Evolutionary conservation across 2,329 filamentous ascomycete species (phyloP).

Genomic region (Aspergillus intermedius): DNA sequence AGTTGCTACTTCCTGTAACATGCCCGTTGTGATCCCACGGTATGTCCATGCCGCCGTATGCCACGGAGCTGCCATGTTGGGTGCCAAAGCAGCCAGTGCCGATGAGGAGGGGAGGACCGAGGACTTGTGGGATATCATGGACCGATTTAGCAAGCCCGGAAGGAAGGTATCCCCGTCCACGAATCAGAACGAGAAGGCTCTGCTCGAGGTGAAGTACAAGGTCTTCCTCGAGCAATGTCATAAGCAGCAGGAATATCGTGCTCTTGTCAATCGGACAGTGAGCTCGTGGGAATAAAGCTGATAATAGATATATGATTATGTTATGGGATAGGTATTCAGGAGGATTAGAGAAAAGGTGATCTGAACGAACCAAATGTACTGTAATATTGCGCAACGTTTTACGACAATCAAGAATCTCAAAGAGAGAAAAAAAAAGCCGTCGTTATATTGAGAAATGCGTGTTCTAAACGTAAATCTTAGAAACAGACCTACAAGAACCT

Average conservation of each 20-base stretch:
- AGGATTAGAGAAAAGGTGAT: background rate
- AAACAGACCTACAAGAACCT: too few relatives aligned
- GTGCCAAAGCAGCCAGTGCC: constrained; percentile 89
- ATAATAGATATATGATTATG: background rate
- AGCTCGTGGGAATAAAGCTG: constrained; percentile 34
- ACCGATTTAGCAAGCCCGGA: constrained; percentile 91
- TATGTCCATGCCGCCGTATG: constrained; percentile 96
- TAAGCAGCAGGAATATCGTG: constrained; percentile 75
- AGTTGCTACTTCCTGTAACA: constrained; percentile 80
- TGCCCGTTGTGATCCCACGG: constrained; percentile 87
- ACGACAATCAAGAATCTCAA: too few relatives aligned
- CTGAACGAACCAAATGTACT: background rate
- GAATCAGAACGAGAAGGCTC: constrained; percentile 65
- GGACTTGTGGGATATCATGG: constrained; percentile 93
- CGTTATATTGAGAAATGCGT: too few relatives aligned
- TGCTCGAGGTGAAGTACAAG: constrained; percentile 84
- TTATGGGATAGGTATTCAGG: background rate
- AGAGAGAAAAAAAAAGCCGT: too few relatives aligned
- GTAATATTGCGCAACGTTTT: background rate
- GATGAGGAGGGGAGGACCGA: constrained; percentile 72
- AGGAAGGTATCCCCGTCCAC: constrained; percentile 70
- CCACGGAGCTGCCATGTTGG: constrained; percentile 96
- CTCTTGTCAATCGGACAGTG: constrained; percentile 62
- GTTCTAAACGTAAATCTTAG: too few relatives aligned
- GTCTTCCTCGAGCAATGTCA: constrained; percentile 92